phyloP scores from a whole-genome alignment of 140 eudicot species.

The Erigeron philadelphicus region DNA sequence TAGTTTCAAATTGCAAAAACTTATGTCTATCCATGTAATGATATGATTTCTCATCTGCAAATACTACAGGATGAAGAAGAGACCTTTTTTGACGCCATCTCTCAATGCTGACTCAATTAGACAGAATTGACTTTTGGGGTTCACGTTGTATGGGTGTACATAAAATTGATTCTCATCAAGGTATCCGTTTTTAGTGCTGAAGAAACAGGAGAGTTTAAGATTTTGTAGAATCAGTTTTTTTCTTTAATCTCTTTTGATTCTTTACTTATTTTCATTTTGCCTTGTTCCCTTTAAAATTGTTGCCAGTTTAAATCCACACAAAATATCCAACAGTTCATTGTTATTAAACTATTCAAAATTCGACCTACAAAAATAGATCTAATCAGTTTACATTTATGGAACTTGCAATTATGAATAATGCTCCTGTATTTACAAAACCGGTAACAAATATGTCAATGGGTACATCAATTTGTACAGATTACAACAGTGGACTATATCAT shows the following conservation, averaged over 20 bases:
- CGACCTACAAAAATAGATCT: background rate
- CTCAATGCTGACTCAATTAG: slow-evolving; percentile 31
- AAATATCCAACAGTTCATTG: too few species aligned
- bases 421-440: slow-evolving; percentile 4
- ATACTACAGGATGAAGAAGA: slow-evolving; percentile 18
- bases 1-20: background rate
- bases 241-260: background rate
- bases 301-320: background rate
- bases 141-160: slow-evolving; percentile 22
- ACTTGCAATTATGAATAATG: background rate
- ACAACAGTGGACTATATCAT: background rate
- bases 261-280: background rate
- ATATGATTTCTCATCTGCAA: background rate
- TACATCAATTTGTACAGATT: background rate
- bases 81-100: slow-evolving; percentile 15
- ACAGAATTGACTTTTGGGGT: slow-evolving; percentile 16
- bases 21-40: background rate
- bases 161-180: slow-evolving; percentile 40
- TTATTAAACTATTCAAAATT: background rate
- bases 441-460: background rate
- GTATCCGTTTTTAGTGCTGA: slow-evolving; percentile 13
- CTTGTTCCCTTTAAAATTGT: background rate
- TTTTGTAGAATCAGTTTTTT: too few species aligned
- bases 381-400: too few species aligned
- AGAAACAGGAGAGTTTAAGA: background rate